Evolutionary conservation across 805 yeast species (phyloP).

Genomic region (Pichia sporocuriosa): DNA sequence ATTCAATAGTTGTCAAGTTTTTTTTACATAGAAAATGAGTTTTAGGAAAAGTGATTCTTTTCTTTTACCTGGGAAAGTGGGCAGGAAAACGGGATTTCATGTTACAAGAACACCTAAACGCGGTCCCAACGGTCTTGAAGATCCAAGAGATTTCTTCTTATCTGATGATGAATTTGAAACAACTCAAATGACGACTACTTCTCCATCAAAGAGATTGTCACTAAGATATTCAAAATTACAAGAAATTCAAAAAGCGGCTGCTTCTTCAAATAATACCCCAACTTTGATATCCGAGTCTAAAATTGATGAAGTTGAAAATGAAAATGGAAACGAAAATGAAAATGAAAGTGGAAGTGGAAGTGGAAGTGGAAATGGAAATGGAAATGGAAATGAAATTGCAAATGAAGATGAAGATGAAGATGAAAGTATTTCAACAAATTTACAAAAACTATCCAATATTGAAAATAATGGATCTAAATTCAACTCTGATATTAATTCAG

Average conservation of each 20-base stretch:
- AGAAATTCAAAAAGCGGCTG: background rate
- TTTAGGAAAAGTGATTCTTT: conserved; percentile 32
- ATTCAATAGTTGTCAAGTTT: too few species aligned
- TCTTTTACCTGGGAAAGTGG: conserved; percentile 45
- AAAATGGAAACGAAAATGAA: too few species aligned
- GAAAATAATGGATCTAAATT: too few species aligned
- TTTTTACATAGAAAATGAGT: too few species aligned
- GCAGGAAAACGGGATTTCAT: conserved; percentile 59
- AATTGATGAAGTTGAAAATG: too few species aligned
- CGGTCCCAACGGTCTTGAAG: conserved; percentile 62
- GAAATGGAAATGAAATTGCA: too few species aligned
- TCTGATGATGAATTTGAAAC: conserved; percentile 40
- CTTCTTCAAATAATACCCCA: background rate
- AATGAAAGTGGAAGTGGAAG: too few species aligned
- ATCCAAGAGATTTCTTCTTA: conserved; percentile 57
- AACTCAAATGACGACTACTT: conserved; percentile 9
- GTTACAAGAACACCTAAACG: conserved; percentile 33
- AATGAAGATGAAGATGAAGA: too few species aligned
- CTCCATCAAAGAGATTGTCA: conserved; percentile 12
- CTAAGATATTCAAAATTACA: conserved; percentile 4
- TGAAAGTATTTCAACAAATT: too few species aligned
- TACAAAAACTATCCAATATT: too few species aligned
- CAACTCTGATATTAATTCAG: background rate
- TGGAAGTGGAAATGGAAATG: too few species aligned
- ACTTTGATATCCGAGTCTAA: background rate